A percentile compares a stretch with the other conserved stretches of the same genome.
Conservation (phyloP, 2,329 filamentous ascomycete genomes). For the Pyrenophora seminiperda region DNA sequence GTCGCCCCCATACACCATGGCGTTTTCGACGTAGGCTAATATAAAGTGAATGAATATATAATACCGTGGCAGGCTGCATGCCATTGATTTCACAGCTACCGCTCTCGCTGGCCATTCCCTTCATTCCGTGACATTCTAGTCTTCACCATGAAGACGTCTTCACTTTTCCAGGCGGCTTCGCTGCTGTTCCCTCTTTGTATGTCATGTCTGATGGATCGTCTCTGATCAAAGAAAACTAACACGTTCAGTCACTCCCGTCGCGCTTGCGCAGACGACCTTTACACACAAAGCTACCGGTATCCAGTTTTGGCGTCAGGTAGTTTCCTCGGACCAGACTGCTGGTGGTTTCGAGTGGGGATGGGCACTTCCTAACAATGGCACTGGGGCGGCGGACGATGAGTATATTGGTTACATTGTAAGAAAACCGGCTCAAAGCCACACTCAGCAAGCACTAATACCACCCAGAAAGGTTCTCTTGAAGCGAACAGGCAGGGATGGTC, state of each 20-base stretch:
- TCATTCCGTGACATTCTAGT: conserved; percentile 24
- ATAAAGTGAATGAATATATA: conserved; percentile 40
- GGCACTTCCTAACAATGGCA: conserved; percentile 34
- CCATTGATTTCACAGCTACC: conserved; percentile 28
- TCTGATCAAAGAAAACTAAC: conserved; percentile 12
- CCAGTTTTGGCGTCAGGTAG: conserved; percentile 36
- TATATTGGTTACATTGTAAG: conserved; percentile 48
- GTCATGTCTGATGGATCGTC: not conserved
- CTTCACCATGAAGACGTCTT: conserved; percentile 43
- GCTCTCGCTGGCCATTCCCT: conserved; percentile 28
- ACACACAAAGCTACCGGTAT: conserved; percentile 42
- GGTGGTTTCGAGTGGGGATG: conserved; percentile 46
- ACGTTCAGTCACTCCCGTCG: conserved; percentile 23
- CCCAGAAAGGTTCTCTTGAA: conserved; percentile 38
- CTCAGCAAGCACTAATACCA: conserved; percentile 14
- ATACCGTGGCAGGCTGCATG: conserved; percentile 27
- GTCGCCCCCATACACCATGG: conserved; percentile 20
- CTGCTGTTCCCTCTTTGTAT: conserved; percentile 46
- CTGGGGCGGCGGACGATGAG: conserved; percentile 36
- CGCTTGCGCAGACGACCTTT: conserved; percentile 39
- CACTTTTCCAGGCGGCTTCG: conserved; percentile 43
- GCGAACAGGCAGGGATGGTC: conserved; percentile 41
- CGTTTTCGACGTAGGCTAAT: conserved; percentile 24
- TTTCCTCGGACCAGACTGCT: conserved; percentile 33
- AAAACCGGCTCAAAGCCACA: not conserved